A percentile compares a stretch with the other conserved stretches of the same genome.
phyloP scores from a whole-genome alignment of 73 alveolate species.

The Tetrahymena thermophila region DNA sequence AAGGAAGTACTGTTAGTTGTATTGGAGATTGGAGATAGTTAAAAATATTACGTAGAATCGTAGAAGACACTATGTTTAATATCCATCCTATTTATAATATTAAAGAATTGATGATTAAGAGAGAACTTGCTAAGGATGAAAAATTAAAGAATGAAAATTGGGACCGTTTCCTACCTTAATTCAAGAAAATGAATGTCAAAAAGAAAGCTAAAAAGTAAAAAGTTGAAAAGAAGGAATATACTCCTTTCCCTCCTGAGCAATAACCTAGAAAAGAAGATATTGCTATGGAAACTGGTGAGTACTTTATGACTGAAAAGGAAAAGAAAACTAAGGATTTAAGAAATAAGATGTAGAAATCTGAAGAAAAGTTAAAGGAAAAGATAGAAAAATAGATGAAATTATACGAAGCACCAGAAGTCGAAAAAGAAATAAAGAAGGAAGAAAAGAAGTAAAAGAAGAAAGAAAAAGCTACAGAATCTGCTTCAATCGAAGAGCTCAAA shows the following conservation, averaged over 20 bases:
- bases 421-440: constrained; percentile 7
- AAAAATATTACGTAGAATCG: constrained; percentile 81
- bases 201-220: constrained; percentile 66
- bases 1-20: constrained; percentile 98
- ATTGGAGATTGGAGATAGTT: constrained; percentile 94
- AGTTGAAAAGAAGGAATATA: constrained; percentile 70
- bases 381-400: constrained; percentile 48
- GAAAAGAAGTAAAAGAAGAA: constrained; percentile 17
- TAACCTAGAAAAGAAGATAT: constrained; percentile 90
- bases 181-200: constrained; percentile 92
- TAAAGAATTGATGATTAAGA: constrained; percentile 96
- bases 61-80: constrained; percentile 93
- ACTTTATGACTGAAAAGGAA: constrained; percentile 79
- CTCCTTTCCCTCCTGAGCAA: constrained; percentile 96
- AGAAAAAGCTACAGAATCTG: constrained; percentile 11
- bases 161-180: constrained; percentile 97
- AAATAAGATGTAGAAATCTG: constrained; percentile 62
- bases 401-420: constrained; percentile 66
- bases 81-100: constrained; percentile 93
- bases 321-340: constrained; percentile 53
- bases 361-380: constrained; percentile 57
- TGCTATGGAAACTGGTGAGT: constrained; percentile 96
- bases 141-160: constrained; percentile 88
- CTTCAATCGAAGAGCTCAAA: constrained; percentile 40
- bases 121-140: constrained; percentile 95